A percentile compares a stretch with the other conserved stretches of the same genome.
These are phyloP conservation scores for Prunus armeniaca DNA, from an alignment of 306 rosid genomes.

Conservation along the genomic window DNA sequence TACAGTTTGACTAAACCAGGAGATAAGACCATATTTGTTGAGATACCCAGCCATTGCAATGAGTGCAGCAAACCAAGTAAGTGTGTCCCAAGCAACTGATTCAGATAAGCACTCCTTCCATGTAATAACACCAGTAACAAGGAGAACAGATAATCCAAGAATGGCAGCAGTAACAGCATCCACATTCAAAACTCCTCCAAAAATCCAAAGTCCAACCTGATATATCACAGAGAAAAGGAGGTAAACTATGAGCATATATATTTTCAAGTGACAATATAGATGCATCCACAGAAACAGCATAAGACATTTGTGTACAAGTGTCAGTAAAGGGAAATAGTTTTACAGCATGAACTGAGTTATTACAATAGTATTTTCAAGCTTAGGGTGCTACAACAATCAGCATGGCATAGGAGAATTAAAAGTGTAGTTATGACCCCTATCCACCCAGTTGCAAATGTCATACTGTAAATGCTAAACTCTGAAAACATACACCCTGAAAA, in stretches of 20 bases:
- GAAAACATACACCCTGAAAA: background rate
- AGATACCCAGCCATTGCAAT: conserved; percentile 99
- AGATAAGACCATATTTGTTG: conserved; percentile 95
- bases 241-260: background rate
- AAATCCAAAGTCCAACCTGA: conserved; percentile 97
- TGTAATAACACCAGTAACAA: conserved; percentile 89
- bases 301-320: background rate
- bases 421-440: background rate
- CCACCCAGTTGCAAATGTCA: background rate
- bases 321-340: background rate
- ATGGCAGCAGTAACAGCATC: conserved; percentile 97
- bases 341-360: background rate
- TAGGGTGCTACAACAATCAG: background rate
- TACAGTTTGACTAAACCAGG: conserved; percentile 96
- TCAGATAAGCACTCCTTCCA: conserved; percentile 99
- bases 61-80: conserved; percentile 99
- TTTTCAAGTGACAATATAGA: background rate
- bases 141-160: conserved; percentile 86
- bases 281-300: conserved; percentile 9
- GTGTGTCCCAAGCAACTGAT: conserved; percentile 99
- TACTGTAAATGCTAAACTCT: background rate
- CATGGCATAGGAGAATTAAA: background rate
- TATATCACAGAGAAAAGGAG: conserved; percentile 8
- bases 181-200: conserved; percentile 68
- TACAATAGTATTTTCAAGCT: background rate